Percentiles rank a stretch among this genome's conserved stretches.
phyloP scores from a whole-genome alignment of 1,139 yeast genomes.

The Debaryomycetaceae sp. region DNA sequence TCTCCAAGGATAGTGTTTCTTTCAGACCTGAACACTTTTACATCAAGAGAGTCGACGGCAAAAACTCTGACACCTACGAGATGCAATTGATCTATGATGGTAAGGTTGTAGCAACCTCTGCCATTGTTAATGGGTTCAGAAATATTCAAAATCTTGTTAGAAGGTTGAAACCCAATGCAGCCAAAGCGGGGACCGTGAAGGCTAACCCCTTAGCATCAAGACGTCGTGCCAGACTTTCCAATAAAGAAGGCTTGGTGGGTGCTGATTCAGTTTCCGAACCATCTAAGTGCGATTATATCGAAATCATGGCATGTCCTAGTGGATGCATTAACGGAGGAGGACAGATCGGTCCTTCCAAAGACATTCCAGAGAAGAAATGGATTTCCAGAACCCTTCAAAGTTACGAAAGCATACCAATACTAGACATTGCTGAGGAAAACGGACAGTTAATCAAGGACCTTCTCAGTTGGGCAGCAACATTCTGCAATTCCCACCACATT shows the following conservation, averaged over 20 bases:
- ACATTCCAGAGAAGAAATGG: slow-evolving; percentile 41
- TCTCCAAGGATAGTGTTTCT: slow-evolving; percentile 16
- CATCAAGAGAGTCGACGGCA: slow-evolving; percentile 48
- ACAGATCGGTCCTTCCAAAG: slow-evolving; percentile 56
- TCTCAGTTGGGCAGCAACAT: slow-evolving; percentile 30
- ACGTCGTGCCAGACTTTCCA: slow-evolving; percentile 33
- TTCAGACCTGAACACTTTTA: slow-evolving; percentile 18
- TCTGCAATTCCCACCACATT: slow-evolving; percentile 29
- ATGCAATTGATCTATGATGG: slow-evolving; percentile 44
- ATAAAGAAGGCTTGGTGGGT: slow-evolving; percentile 23
- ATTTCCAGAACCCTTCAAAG: slow-evolving; percentile 25
- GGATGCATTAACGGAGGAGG: slow-evolving; percentile 99
- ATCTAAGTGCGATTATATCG: slow-evolving; percentile 74
- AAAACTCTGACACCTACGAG: slow-evolving; percentile 76
- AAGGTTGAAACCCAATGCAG: slow-evolving; percentile 54
- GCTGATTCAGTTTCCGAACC: slow-evolving; percentile 52
- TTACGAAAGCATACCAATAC: slow-evolving; percentile 26
- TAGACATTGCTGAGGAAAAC: slow-evolving; percentile 14
- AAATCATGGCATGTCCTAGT: slow-evolving; percentile 97
- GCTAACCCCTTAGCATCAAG: slow-evolving; percentile 41
- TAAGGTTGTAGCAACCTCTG: slow-evolving; percentile 56
- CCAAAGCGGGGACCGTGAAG: slow-evolving; percentile 14
- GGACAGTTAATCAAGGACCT: slow-evolving; percentile 10
- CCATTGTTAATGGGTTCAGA: slow-evolving; percentile 86
- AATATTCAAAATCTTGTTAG: slow-evolving; percentile 92